These are phyloP conservation scores for Podaxis rugospora DNA, from an alignment of 768 basidiomycete genomes.

Conservation along the genomic window DNA sequence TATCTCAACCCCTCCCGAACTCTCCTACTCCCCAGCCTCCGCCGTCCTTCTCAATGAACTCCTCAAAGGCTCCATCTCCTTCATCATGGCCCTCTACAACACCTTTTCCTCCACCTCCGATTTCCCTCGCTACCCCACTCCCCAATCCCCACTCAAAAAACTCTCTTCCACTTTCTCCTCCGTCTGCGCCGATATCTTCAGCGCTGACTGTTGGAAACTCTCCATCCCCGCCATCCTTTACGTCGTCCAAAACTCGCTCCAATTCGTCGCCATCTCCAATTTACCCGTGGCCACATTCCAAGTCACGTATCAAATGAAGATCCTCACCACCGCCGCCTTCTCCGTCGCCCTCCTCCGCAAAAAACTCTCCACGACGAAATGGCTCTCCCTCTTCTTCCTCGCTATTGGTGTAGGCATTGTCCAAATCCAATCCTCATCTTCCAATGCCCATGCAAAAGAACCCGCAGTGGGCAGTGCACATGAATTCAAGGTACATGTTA, in stretches of 20 bases:
- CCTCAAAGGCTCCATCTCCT: conserved; percentile 89
- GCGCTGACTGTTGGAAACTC: conserved; percentile 94
- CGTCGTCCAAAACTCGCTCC: conserved; percentile 93
- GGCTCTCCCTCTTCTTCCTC: conserved; percentile 84
- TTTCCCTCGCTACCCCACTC: conserved; percentile 26
- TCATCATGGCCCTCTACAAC: conserved; percentile 66
- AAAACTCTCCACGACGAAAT: conserved; percentile 68
- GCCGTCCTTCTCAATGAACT: conserved; percentile 95
- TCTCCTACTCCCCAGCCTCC: conserved; percentile 88
- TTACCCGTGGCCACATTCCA: conserved; percentile 97
- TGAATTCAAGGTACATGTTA: conserved; percentile 66
- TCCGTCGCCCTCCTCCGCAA: conserved; percentile 81
- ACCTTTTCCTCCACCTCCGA: conserved; percentile 42
- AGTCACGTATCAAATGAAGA: conserved; percentile 98
- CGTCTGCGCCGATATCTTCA: conserved; percentile 74
- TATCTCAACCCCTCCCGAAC: conserved; percentile 70
- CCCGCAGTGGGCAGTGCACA: conserved; percentile 63
- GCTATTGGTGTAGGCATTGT: conserved; percentile 93
- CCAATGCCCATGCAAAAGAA: conserved; percentile 16
- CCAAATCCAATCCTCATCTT: conserved; percentile 74
- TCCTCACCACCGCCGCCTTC: conserved; percentile 92
- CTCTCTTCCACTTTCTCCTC: conserved; percentile 38
- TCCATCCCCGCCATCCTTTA: conserved; percentile 96
- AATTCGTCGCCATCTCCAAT: conserved; percentile 95
- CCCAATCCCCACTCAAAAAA: conserved; percentile 28